Base-by-base conservation (phyloP, 1,139 yeast genomes). In the Sugiyamaella japonica region DNA sequence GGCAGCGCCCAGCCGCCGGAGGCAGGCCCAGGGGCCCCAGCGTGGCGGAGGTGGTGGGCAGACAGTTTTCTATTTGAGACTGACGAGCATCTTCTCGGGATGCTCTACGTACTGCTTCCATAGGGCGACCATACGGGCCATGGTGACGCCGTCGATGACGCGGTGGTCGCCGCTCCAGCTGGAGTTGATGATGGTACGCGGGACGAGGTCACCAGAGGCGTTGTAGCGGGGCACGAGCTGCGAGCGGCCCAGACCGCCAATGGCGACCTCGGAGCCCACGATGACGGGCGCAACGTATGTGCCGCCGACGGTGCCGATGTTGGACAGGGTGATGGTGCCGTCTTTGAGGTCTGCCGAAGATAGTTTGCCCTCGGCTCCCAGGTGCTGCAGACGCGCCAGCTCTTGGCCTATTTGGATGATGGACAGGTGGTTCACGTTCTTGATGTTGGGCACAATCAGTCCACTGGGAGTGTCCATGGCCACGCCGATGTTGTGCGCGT, bases 391-490 rank as follows among this genome's bases (percentile, higher is more conserved):
- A 59, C 74, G 66, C 46, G 78, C 66, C 59, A 85, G 82, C 69
- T 82, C 88, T 50, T 77, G 67, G 66, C 84, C 89, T 61, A 85
- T 80, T 56, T 84, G 88, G 65, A 83, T 73, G 58, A 85, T 77
- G 36, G 86, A 76, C 59, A 79, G 73, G 12, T 83, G 76, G 69
- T 83, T 86, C 54, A 85, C 88, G 65, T 84, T 82, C 75, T 88
- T 82, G 59, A 85, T 81, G 60, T 83, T 80, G 61, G 90, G 90
- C 42, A 88, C 86, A 52, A 85, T 86, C 65, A 85, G 78, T 58
- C 90, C 90, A 70, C 80, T 79, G 61, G 89, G 89, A 58, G 89
- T 85, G 60, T 87, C 88, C 70, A 85, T 88, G 49, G 90, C 90
- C 63, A 85, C 74, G 42, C 84, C 81, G 60, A 81, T 80, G 65